A percentile compares a stretch with the other conserved stretches of the same genome.
These are phyloP conservation scores for Rhododendron vialii DNA, from an alignment of 148 eudicot species.

Conservation along the genomic window DNA sequence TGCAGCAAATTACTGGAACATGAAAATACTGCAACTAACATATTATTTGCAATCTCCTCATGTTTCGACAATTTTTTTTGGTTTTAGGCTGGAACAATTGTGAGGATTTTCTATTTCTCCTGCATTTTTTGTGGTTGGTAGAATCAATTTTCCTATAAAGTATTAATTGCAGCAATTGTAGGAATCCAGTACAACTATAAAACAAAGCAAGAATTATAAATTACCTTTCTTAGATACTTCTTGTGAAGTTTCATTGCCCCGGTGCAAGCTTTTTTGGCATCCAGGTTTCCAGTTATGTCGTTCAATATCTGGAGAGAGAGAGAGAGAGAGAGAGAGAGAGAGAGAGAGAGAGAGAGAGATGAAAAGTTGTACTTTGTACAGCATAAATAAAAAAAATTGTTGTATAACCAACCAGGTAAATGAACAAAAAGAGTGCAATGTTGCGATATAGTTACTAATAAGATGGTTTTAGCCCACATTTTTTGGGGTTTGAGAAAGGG, in stretches of 20 bases:
- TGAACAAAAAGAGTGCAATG: neutral
- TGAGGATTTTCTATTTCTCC: neutral
- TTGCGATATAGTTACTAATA: neutral
- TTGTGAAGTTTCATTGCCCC: slow-evolving; percentile 96
- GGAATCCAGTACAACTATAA: too few species aligned
- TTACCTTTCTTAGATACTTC: slow-evolving; percentile 87
- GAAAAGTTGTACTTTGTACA: neutral
- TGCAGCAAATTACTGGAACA: neutral
- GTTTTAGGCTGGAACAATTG: neutral
- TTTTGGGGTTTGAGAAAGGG: neutral
- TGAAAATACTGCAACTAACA: neutral
- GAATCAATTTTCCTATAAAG: neutral
- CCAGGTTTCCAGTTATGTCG: slow-evolving; percentile 77
- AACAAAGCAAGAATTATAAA: slow-evolving; percentile 3
- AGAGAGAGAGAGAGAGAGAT: slow-evolving; percentile 4
- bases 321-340: neutral
- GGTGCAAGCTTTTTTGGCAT: slow-evolving; percentile 89
- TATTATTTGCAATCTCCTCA: neutral
- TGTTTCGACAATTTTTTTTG: neutral
- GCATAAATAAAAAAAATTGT: neutral
- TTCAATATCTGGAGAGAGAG: slow-evolving; percentile 67
- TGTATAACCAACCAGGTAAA: neutral
- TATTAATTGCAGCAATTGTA: neutral
- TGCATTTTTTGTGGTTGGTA: neutral
- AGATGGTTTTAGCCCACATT: neutral